Evolutionary conservation across 371 early-diverging fungal genomes (phyloP).

Genomic region (Rhizopus arrhizus): DNA sequence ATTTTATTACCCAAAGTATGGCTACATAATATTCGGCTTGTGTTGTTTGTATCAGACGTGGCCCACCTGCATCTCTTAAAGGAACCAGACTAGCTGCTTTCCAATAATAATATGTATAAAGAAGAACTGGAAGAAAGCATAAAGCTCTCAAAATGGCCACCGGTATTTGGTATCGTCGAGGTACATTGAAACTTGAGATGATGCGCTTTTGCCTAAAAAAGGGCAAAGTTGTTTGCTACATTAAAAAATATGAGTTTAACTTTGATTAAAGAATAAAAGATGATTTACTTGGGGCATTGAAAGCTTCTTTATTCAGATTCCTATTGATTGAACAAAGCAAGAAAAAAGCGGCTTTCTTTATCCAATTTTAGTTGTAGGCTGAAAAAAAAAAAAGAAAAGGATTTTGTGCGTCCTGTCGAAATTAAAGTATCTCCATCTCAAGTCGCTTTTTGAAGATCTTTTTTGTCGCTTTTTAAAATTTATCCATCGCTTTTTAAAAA

Average conservation of each 20-base stretch:
- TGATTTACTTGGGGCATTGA: slow-evolving; percentile 1
- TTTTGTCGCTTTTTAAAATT: background rate
- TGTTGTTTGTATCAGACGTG: slow-evolving; percentile 51
- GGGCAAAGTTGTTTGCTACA: slow-evolving; percentile 25
- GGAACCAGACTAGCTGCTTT: slow-evolving; percentile 42
- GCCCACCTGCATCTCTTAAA: slow-evolving; percentile 53
- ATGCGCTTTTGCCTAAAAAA: slow-evolving; percentile 29
- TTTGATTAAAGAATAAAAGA: background rate
- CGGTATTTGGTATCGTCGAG: slow-evolving; percentile 28
- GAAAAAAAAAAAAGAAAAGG: background rate
- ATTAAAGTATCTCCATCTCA: background rate
- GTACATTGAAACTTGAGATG: slow-evolving; percentile 25
- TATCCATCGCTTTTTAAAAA: too few species aligned
- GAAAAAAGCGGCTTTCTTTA: background rate
- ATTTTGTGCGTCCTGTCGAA: background rate
- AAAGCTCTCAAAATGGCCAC: slow-evolving; percentile 23
- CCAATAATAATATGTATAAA: slow-evolving; percentile 49
- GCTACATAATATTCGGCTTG: slow-evolving; percentile 60
- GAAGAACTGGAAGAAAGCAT: slow-evolving; percentile 51
- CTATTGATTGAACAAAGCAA: background rate
- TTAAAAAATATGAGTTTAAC: background rate
- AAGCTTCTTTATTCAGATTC: background rate
- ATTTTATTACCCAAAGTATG: slow-evolving; percentile 55
- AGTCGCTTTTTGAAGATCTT: background rate
- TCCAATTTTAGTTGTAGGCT: background rate